Conservation (phyloP, 768 basidiomycete genomes). For the Amanita rimosa region DNA sequence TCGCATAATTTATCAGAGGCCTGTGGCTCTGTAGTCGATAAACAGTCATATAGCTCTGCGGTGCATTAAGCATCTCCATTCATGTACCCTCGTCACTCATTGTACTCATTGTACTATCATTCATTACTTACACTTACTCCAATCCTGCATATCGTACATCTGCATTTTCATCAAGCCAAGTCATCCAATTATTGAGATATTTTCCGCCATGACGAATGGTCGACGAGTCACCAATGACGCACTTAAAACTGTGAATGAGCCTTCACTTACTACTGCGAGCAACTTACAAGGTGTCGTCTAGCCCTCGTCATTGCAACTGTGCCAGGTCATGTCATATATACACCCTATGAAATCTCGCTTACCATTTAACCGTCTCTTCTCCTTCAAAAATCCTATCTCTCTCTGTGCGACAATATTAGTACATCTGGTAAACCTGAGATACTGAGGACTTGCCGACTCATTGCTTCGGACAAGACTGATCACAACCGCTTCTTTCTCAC, state of each 20-base stretch:
- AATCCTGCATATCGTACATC: constrained; percentile 81
- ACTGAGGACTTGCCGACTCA: constrained; percentile 39
- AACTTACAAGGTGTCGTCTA: constrained; percentile 70
- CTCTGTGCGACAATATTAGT: constrained; percentile 30
- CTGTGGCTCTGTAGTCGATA: background rate
- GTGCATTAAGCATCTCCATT: background rate
- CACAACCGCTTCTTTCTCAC: constrained; percentile 90
- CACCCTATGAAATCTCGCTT: constrained; percentile 8
- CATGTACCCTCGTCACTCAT: background rate
- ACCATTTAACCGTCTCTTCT: constrained; percentile 88
- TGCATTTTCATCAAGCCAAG: constrained; percentile 82
- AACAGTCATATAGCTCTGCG: background rate
- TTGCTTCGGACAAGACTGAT: constrained; percentile 92
- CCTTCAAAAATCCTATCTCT: constrained; percentile 91
- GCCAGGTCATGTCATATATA: background rate
- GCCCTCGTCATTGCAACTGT: constrained; percentile 89
- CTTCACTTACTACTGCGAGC: background rate
- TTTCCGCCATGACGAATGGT: constrained; percentile 78
- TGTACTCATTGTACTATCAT: constrained; percentile 1
- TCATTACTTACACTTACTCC: constrained; percentile 22
- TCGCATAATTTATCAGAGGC: constrained; percentile 4
- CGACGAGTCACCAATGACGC: constrained; percentile 87
- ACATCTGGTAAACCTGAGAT: background rate
- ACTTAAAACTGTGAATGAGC: constrained; percentile 31
- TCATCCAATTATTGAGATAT: constrained; percentile 84